These are phyloP conservation scores for Sporothrix variecibatus DNA, from an alignment of 2,329 filamentous ascomycete species.

Conservation along the genomic window DNA sequence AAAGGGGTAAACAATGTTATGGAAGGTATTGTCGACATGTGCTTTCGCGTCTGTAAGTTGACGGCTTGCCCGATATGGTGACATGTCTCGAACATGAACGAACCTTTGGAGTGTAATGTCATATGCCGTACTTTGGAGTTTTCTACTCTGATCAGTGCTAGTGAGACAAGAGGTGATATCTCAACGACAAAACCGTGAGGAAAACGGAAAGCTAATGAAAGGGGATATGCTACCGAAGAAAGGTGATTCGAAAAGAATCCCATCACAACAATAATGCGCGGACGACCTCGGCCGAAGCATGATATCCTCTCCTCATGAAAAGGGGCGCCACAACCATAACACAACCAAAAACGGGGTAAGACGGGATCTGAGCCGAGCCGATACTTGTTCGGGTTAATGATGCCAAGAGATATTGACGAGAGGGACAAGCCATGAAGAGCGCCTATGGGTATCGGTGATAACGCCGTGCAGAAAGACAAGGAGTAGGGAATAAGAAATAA, in stretches of 20 bases:
- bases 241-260: not conserved
- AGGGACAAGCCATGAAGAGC: not conserved
- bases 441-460: not conserved
- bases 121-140: not conserved
- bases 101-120: not conserved
- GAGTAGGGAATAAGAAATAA: not conserved
- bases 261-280: not conserved
- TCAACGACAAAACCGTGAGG: not conserved
- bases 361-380: not conserved
- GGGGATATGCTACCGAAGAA: not conserved
- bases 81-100: not conserved
- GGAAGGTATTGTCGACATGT: not conserved
- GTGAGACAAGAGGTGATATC: not conserved
- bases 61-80: not conserved
- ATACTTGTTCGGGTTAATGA: not conserved
- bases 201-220: not conserved
- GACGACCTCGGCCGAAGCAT: not conserved
- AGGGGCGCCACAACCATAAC: not conserved
- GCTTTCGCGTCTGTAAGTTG: not conserved
- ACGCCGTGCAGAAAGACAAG: not conserved
- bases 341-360: not conserved
- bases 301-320: not conserved
- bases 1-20: not conserved
- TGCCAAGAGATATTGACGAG: not conserved
- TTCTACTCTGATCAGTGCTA: not conserved